Conservation (phyloP, 306 rosid species). For the Rosa multiflora region DNA sequence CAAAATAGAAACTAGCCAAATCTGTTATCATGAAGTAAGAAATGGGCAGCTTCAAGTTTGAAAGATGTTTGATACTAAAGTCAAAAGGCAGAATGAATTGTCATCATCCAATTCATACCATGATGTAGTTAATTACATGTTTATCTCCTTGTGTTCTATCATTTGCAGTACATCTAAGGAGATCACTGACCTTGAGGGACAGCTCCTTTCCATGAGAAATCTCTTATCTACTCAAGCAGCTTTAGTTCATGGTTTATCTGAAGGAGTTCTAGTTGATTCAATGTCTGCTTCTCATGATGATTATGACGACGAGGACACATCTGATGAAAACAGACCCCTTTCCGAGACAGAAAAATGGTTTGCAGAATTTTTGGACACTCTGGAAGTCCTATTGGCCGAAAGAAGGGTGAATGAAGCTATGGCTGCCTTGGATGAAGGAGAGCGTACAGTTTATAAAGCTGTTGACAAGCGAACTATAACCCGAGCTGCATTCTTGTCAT, state of each 20-base stretch:
- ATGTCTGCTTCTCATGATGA: constrained; percentile 43
- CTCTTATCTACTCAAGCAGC: constrained; percentile 77
- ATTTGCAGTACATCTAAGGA: constrained; percentile 75
- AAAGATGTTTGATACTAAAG: background rate
- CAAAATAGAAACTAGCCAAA: background rate
- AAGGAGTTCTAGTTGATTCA: constrained; percentile 55
- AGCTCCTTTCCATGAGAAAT: constrained; percentile 84
- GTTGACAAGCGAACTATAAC: constrained; percentile 33
- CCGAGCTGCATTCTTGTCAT: constrained; percentile 36
- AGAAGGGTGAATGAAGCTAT: constrained; percentile 82
- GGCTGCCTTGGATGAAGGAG: constrained; percentile 64
- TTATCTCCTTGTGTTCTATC: background rate
- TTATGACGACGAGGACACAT: constrained; percentile 39
- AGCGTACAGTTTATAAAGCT: constrained; percentile 42
- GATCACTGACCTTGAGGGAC: constrained; percentile 90
- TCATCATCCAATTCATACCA: background rate
- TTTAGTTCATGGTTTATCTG: constrained; percentile 75
- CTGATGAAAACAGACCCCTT: constrained; percentile 42
- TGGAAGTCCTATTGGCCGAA: constrained; percentile 82
- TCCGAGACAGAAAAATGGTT: constrained; percentile 61
- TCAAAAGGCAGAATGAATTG: background rate
- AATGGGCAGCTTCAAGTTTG: background rate
- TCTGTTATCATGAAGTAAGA: background rate
- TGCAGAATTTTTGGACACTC: constrained; percentile 59
- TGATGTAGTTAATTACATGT: background rate